Percentiles rank a stretch among this genome's conserved stretches.
Evolutionary conservation across 345 rosid species (phyloP).

Genomic region (Ailanthus altissimus): DNA sequence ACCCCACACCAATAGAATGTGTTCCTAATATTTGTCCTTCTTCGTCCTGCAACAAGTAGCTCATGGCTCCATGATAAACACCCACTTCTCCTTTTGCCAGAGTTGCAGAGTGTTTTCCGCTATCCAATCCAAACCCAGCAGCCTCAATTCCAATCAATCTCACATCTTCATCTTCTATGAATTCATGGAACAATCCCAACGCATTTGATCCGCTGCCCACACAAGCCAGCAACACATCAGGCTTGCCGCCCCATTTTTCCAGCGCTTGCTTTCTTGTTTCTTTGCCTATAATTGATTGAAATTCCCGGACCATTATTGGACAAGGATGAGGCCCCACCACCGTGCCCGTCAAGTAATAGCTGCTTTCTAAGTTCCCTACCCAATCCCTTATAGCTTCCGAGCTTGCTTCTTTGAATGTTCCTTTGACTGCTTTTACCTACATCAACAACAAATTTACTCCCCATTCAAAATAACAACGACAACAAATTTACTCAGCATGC

Average conservation of each 20-base stretch:
- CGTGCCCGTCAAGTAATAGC: constrained; percentile 56
- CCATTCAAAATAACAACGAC: no score
- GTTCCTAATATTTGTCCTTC: constrained; percentile 69
- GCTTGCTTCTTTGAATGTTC: constrained; percentile 68
- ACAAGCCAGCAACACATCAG: constrained; percentile 79
- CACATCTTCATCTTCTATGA: constrained; percentile 60
- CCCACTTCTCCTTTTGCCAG: constrained; percentile 76
- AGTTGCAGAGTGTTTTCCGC: constrained; percentile 79
- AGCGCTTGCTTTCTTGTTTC: constrained; percentile 80
- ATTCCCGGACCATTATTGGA: constrained; percentile 78
- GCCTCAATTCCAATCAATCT: constrained; percentile 83
- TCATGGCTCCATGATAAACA: constrained; percentile 84
- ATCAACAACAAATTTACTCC: not conserved
- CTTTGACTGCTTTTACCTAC: constrained; percentile 63
- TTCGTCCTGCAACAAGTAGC: constrained; percentile 70
- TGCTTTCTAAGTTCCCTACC: constrained; percentile 48
- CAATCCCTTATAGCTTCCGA: constrained; percentile 76
- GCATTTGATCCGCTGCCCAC: constrained; percentile 89
- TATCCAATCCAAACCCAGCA: constrained; percentile 74
- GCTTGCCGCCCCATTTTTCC: constrained; percentile 87
- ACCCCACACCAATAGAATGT: constrained; percentile 74
- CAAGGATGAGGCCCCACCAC: constrained; percentile 89
- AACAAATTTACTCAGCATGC: not conserved
- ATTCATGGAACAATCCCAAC: constrained; percentile 76
- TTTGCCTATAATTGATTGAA: constrained; percentile 80